Evolutionary conservation across 306 rosid species (phyloP).

Genomic region (Geum urbanum): DNA sequence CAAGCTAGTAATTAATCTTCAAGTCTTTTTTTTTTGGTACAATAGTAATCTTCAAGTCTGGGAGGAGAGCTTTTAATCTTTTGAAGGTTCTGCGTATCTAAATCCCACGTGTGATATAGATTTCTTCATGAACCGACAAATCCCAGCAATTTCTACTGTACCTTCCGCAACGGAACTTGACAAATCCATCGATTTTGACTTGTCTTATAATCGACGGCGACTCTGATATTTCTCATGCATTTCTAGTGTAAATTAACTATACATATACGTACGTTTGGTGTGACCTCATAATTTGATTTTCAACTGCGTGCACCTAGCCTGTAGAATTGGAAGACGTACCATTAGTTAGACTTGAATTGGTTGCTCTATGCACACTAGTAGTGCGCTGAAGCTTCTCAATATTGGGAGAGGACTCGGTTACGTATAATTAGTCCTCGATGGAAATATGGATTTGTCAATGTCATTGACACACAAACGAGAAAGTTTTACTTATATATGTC

Average conservation of each 20-base stretch:
- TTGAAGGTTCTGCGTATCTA: conserved; percentile 4
- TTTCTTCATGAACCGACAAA: conserved; percentile 1
- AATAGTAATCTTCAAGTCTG: no score
- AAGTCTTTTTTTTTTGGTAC: no score
- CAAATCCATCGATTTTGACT: background rate
- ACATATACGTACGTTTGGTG: background rate
- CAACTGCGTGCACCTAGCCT: background rate
- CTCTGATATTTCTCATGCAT: background rate
- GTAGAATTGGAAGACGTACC: background rate
- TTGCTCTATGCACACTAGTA: background rate
- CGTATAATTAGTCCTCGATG: background rate
- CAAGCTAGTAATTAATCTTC: background rate
- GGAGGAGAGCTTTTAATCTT: background rate
- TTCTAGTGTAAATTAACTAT: no score
- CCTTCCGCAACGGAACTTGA: background rate
- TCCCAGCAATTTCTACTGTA: background rate
- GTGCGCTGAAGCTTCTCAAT: background rate
- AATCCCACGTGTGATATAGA: background rate
- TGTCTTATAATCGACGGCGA: background rate
- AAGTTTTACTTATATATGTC: background rate
- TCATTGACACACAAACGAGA: background rate
- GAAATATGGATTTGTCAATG: background rate
- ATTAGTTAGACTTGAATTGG: background rate
- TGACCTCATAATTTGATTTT: background rate
- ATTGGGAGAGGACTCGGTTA: background rate